These are phyloP conservation scores for Geoglossum cookeanum DNA, from an alignment of 2,329 filamentous ascomycete genomes.

Conservation along the genomic window DNA sequence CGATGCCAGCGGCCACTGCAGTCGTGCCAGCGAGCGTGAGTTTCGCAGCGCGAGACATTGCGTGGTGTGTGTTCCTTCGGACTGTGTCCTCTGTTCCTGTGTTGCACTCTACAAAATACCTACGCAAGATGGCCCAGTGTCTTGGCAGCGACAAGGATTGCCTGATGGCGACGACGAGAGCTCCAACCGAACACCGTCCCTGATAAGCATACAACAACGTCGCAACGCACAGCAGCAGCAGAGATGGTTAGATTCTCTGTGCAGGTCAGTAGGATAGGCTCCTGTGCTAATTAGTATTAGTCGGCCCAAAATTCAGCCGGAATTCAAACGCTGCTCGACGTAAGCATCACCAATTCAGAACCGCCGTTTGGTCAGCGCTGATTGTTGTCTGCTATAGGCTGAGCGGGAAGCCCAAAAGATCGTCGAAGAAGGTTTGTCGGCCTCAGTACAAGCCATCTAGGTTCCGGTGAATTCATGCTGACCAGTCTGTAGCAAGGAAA, in stretches of 20 bases:
- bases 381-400: conserved; percentile 39
- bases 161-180: neutral
- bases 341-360: conserved; percentile 30
- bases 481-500: conserved; percentile 50
- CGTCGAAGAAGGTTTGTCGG: conserved; percentile 67
- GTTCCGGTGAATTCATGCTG: conserved; percentile 11
- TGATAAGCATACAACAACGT: neutral
- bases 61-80: neutral
- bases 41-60: conserved; percentile 82
- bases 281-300: conserved; percentile 29
- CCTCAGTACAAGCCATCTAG: neutral
- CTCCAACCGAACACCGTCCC: neutral
- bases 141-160: neutral
- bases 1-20: conserved; percentile 53
- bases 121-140: no score
- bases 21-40: conserved; percentile 64
- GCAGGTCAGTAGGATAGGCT: neutral
- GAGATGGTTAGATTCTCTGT: neutral
- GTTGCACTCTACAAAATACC: neutral
- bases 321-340: conserved; percentile 97
- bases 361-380: conserved; percentile 15
- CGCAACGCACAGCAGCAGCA: neutral
- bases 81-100: neutral
- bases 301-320: conserved; percentile 96
- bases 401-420: conserved; percentile 99